These are phyloP conservation scores for Beauveria sp. DNA, from an alignment of 2,329 filamentous ascomycete species.

Conservation along the genomic window DNA sequence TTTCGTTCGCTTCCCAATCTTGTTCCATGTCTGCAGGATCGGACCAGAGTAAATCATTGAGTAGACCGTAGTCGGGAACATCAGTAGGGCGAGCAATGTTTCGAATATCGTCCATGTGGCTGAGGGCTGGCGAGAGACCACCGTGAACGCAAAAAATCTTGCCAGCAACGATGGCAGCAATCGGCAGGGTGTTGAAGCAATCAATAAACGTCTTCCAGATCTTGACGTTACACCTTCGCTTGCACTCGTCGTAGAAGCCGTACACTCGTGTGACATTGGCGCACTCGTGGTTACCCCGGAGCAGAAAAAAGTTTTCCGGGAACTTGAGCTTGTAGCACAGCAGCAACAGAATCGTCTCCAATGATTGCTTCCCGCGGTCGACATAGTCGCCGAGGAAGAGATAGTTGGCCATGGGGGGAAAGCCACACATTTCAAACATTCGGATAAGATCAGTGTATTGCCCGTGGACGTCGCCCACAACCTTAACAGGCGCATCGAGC, in stretches of 20 bases:
- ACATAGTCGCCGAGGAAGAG: slow-evolving; percentile 95
- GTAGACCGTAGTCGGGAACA: slow-evolving; percentile 89
- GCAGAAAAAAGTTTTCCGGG: slow-evolving; percentile 92
- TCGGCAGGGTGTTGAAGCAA: slow-evolving; percentile 91
- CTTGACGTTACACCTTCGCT: slow-evolving; percentile 91
- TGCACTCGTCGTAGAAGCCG: slow-evolving; percentile 98
- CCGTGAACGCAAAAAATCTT: slow-evolving; percentile 99
- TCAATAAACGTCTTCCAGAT: slow-evolving; percentile 98
- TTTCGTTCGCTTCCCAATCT: slow-evolving; percentile 96
- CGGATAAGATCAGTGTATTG: slow-evolving; percentile 94
- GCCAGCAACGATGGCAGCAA: slow-evolving; percentile 90
- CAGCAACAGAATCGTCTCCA: slow-evolving; percentile 88
- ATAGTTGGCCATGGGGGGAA: slow-evolving; percentile 85
- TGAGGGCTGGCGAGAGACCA: slow-evolving; percentile 81
- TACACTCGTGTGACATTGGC: slow-evolving; percentile 94
- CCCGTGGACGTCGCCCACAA: slow-evolving; percentile 93
- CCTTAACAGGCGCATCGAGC: slow-evolving; percentile 90
- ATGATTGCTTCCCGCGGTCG: slow-evolving; percentile 88
- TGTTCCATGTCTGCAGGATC: slow-evolving; percentile 97
- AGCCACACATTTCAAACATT: slow-evolving; percentile 98
- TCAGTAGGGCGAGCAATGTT: slow-evolving; percentile 94
- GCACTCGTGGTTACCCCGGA: slow-evolving; percentile 94
- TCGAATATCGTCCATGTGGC: slow-evolving; percentile 97
- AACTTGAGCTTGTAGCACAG: slow-evolving; percentile 97
- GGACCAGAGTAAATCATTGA: slow-evolving; percentile 95